Evolutionary conservation across 1,284 basidiomycete genomes (phyloP), one percentile per base, ranked within the genome.

Genomic region (Spongispora temasekensis): DNA sequence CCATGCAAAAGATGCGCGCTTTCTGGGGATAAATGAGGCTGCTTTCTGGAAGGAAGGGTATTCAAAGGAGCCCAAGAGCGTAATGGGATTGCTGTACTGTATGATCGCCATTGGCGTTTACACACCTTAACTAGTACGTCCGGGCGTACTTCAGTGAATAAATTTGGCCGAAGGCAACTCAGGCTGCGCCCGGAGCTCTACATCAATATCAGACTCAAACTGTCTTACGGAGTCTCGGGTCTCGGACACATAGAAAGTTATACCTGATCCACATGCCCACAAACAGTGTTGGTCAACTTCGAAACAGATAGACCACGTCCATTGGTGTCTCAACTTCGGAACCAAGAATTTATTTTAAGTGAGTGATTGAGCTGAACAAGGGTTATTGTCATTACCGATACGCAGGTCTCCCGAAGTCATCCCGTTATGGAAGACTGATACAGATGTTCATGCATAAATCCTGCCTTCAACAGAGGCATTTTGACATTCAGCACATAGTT

Each of bases 301-400:
- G 44, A 53, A 50, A 25, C 35, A 50, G 28, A 54, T 48, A 61
- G 50, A 61, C 56, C 30, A 60, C 6, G 27, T 63, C 61, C 34
- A 59, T 63, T 15, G 40, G 50, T 13, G 30, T 53, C 48, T 56
- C 27, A 51, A 59, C 52, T 54, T 53, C 25, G 55, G 50, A 1
- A 32, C 52, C 40, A 30, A 40, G 34, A 34, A 56, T 15, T 15
- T 57, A 9, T 15, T 23, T 62, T 62, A 23, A 48, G 30, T 28
- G 44, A 31, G 28, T 51, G 48, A 48, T 55, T 13, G 52, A 46
- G 25, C n/a, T 84, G 53, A 77, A 82, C 67, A 76, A 80, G 65
- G 76, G 87, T 62, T 79, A 88, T 62, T 56, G 93, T 93, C 67
- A 76, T 81, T 25, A 78, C 85, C n/a, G n/a, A n/a, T n/a, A n/a